Conservation (phyloP, 768 basidiomycete species). For the Termitomyces sp. region DNA sequence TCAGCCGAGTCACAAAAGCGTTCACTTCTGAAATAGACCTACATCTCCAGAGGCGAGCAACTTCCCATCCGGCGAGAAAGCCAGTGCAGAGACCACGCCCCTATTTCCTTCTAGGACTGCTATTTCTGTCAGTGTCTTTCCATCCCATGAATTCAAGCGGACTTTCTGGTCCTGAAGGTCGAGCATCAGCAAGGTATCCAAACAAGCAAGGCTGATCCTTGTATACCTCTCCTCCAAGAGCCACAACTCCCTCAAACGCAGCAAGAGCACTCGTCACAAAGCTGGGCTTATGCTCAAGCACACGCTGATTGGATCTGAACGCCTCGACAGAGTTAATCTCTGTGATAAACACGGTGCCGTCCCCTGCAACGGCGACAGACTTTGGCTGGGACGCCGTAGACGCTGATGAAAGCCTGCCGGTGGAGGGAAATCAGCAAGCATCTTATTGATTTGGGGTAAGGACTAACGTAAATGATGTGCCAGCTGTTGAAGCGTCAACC, state of each 20-base stretch:
- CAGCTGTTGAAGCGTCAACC: slow-evolving; percentile 37
- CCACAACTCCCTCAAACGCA: slow-evolving; percentile 50
- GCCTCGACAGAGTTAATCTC: slow-evolving; percentile 63
- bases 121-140: slow-evolving; percentile 54
- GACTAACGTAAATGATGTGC: slow-evolving; percentile 21
- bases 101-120: slow-evolving; percentile 65
- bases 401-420: slow-evolving; percentile 48
- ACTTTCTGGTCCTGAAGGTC: slow-evolving; percentile 66
- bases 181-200: neutral
- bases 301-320: slow-evolving; percentile 66
- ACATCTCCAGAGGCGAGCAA: slow-evolving; percentile 87
- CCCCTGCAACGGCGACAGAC: slow-evolving; percentile 53
- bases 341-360: slow-evolving; percentile 64
- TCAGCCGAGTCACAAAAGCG: neutral
- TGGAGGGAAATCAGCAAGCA: neutral
- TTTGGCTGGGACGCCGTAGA: slow-evolving; percentile 66
- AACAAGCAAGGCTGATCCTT: neutral
- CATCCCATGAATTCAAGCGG: slow-evolving; percentile 71
- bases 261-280: slow-evolving; percentile 60
- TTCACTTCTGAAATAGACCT: slow-evolving; percentile 28
- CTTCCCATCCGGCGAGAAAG: slow-evolving; percentile 77
- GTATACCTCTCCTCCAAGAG: slow-evolving; percentile 74
- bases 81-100: slow-evolving; percentile 68
- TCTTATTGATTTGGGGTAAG: neutral
- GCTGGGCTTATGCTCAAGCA: slow-evolving; percentile 52